Base-by-base conservation (phyloP, 2,329 filamentous ascomycete genomes). In the Rhinocladiella similis region DNA sequence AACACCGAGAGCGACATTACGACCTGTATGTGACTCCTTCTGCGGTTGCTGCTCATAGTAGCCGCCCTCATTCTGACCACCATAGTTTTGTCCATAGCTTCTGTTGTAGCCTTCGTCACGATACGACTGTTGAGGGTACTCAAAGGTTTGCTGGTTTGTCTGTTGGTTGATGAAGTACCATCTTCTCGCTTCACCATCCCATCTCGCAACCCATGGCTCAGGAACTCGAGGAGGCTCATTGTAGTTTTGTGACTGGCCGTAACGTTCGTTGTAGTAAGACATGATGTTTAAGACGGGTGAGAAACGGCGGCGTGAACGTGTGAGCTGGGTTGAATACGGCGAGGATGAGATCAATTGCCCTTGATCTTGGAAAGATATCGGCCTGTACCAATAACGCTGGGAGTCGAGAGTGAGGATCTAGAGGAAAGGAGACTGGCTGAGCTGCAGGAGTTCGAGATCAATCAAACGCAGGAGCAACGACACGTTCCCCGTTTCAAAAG, bases 121-220 rank as follows among this genome's bases (percentile, higher is more conserved):
- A 38, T 54, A 58, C 35, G 42, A 64, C 33, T 66, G 64, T 7
- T 61, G 65, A 9, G 75, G 75, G 46, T 68, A 66, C 27, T 77
- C 67, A 60, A 70, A 75, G 43, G 67, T 74, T 16, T 71, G 69
- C 64, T 78, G 70, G 38, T 76, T 76, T 19, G 70, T 79, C 61
- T 77, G 68, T 52, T 75, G 69, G 66, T 80, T 80, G 59, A 79
- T 66, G 67, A 72, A 80, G 65, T 74, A 64, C 69, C 73, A 79
- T 62, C 75, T 71, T 36, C 69, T 60, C 19, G 71, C 70, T 50
- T 67, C 68, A 19, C 69, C 66, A 47, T 77, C 73, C 74, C 74
- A 79, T 48, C 72, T 70, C n/a, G 76, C 68, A 43, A 70, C 62
- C 77, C 77, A 80, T 14, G 76, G 76, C 33, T 68, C 69, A 7